Base-by-base conservation (phyloP, 345 rosid species). In the Pistacia atlantica region DNA sequence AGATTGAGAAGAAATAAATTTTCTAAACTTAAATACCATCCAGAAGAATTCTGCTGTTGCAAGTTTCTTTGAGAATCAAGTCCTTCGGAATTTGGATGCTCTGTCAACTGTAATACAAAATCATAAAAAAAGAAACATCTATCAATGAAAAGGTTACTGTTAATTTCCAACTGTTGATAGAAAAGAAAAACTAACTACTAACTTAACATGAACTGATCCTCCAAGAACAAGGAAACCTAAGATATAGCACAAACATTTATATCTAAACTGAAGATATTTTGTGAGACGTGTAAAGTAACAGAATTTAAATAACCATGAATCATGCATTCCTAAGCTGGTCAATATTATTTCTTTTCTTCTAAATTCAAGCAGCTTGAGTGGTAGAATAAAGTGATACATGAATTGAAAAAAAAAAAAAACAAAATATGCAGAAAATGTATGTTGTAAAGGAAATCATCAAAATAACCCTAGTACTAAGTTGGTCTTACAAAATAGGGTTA, bases 21-120 rank as follows among this genome's bases (percentile, higher is more conserved):
- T 16, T 5, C 46, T 42, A 42, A 42, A 42, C 9, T 42, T 76
- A 20, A 57, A 67, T 78, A 83, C 84, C 76, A 69, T 58, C 51
- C 38, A 63, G 48, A 55, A 79, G 62, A 75, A 75, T 20, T 67
- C 70, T 54, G 12, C 18, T 60, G 65, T 14, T 51, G 54, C 38
- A 37, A 22, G 49, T 17, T 75, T 14, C 56, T 58, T 73, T 72
- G 14, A 56, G 38, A 22, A 60, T 80, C 69, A 80, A 65, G 38
- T 68, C 76, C 81, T 65, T 69, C 73, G 70, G 60, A 52, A 69
- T 72, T 73, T 31, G 83, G 49, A 62, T n/a, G 31, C 49, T 73
- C 69, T 46, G 22, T 60, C 25, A 35, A 42, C 89, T 87, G 81
- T 58, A 71, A 70, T 20, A 67, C 13, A 52, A 64, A 48, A 65